Conservation (phyloP, 768 basidiomycete genomes). For the Panaeolus papilionaceus region DNA sequence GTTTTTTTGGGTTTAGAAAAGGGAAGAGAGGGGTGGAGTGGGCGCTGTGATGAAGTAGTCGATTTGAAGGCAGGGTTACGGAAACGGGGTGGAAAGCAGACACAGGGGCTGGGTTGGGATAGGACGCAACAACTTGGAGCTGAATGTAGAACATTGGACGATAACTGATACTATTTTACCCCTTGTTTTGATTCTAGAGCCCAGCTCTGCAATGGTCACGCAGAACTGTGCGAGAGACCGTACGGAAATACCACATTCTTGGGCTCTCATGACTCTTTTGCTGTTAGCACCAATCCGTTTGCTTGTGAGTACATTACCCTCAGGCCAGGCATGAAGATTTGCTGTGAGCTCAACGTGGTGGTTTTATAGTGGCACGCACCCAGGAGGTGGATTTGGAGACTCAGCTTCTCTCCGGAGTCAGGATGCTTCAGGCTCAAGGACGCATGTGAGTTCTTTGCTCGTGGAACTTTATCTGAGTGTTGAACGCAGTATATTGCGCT, state of each 20-base stretch:
- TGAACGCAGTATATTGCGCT: neutral
- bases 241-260: constrained; percentile 59
- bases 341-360: neutral
- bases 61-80: too few relatives aligned
- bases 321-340: neutral
- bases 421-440: constrained; percentile 61
- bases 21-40: neutral
- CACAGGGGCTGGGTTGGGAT: too few relatives aligned
- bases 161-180: neutral
- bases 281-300: constrained; percentile 52
- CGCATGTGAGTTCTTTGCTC: constrained; percentile 39
- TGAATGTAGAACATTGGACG: neutral
- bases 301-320: constrained; percentile 41
- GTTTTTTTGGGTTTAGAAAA: neutral
- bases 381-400: constrained; percentile 54
- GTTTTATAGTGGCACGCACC: constrained; percentile 45
- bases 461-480: neutral
- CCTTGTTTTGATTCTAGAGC: constrained; percentile 33
- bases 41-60: neutral
- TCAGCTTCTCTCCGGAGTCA: constrained; percentile 54
- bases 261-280: constrained; percentile 63
- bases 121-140: too few relatives aligned
- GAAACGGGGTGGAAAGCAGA: too few relatives aligned
- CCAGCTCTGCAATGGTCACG: constrained; percentile 66
- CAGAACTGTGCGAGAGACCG: constrained; percentile 60